Evolutionary conservation across 352 stramenopile species (phyloP), one percentile per base, ranked within the genome.

Genomic region (Phytophthora multivora): DNA sequence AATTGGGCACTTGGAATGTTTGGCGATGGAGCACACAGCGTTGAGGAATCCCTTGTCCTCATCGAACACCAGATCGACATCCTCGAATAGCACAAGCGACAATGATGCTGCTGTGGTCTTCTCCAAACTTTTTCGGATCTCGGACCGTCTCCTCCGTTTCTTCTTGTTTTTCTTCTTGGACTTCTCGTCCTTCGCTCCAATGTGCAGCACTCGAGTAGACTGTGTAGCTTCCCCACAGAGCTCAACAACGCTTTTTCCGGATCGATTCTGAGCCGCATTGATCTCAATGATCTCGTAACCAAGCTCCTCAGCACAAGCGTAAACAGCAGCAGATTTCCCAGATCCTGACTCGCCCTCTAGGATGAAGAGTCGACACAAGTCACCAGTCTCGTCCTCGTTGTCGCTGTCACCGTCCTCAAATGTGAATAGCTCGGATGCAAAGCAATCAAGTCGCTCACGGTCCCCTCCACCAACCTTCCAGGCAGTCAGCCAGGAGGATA

Each of bases 221-320:
- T 95, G 86, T 1, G 86, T 95, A 21, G 86, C 86, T 70, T 95
- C 86, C n/a, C 86, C 86, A 13, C 80, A 84, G 16, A 95, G 79
- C 46, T 93, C 83, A 6, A 92, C 58, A 30, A 95, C 66, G 12
- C 74, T 78, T 39, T 88, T 86, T 12, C 86, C 84, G 0, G 80
- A 85, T 2, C 86, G 86, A 45, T 79, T 81, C 50, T 93, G 85
- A 25, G 80, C 81, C 0, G 86, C 86, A 46, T 95, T 93, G 63
- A 95, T 93, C 55, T 95, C 86, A 40, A 95, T 90, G 26, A 95
- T 84, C 51, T 95, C 65, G 58, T 88, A 95, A 7, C 86, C 86
- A 16, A 93, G 64, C 56, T 93, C 86, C 56, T 90, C 80, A 0
- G 86, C 84, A 19, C 86, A 95, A 1, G 84, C 86, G 41, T 90